These are phyloP conservation scores for Botryotinia globosa DNA, from an alignment of 2,329 filamentous ascomycete species.

Conservation along the genomic window DNA sequence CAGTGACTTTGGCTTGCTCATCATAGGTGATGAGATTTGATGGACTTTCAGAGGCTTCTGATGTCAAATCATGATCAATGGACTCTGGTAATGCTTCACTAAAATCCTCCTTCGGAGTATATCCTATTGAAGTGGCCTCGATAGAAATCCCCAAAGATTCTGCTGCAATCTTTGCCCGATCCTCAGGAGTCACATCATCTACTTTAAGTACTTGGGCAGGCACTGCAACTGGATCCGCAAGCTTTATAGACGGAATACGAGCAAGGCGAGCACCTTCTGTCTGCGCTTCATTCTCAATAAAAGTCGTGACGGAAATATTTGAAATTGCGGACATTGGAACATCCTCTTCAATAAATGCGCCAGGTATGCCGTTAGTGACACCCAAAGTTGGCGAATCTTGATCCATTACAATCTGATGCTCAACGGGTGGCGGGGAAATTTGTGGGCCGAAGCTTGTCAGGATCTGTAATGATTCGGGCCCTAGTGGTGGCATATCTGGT, in stretches of 20 bases:
- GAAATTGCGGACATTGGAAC: conserved; percentile 59
- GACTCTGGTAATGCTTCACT: not conserved
- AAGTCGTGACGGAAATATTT: conserved; percentile 58
- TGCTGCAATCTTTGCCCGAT: not conserved
- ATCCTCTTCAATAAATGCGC: conserved; percentile 54
- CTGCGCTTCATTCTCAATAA: conserved; percentile 73
- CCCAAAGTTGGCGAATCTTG: conserved; percentile 62
- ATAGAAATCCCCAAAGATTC: conserved; percentile 34
- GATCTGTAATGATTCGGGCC: conserved; percentile 30
- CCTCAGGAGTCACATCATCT: not conserved
- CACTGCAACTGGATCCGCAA: not conserved
- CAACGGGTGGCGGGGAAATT: not conserved
- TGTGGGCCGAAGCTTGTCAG: conserved; percentile 30
- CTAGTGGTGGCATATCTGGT: conserved; percentile 15
- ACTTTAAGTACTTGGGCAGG: conserved; percentile 1
- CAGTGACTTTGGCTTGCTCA: not conserved
- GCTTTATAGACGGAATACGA: conserved; percentile 24
- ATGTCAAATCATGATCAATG: conserved; percentile 22
- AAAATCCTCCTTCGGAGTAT: conserved; percentile 26
- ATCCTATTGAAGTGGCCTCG: conserved; percentile 28
- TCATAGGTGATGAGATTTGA: not conserved
- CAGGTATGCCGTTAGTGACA: conserved; percentile 54
- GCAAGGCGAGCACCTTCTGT: conserved; percentile 45
- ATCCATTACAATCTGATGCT: conserved; percentile 20
- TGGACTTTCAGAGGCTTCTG: conserved; percentile 14